Percentiles rank a stretch among this genome's conserved stretches.
These are phyloP conservation scores for Suillus fuscotomentosus DNA, from an alignment of 768 basidiomycete genomes.

Conservation along the genomic window DNA sequence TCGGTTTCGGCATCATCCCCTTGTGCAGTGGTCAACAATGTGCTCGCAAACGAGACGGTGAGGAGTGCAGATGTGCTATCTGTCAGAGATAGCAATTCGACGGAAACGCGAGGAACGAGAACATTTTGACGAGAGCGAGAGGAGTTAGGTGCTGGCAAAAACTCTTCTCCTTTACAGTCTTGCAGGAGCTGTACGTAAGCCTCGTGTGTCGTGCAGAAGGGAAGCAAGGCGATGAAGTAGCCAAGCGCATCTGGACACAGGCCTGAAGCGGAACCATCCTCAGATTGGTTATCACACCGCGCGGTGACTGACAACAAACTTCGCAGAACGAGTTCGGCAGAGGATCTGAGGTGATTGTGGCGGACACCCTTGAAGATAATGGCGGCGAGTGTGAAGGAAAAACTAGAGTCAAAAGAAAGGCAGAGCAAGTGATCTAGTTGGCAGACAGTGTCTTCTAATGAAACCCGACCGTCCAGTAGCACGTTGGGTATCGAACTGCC, in stretches of 20 bases:
- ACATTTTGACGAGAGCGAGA: conserved; percentile 43
- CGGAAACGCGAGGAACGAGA: conserved; percentile 51
- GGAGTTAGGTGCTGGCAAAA: conserved; percentile 35
- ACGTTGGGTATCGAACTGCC: conserved; percentile 50
- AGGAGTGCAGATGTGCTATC: conserved; percentile 70
- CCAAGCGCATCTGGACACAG: conserved; percentile 63
- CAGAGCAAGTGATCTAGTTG: conserved; percentile 74
- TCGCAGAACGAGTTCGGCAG: conserved; percentile 60
- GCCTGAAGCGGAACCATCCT: conserved; percentile 42
- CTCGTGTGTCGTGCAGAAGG: conserved; percentile 57
- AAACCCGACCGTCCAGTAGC: conserved; percentile 61
- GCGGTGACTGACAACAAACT: conserved; percentile 64
- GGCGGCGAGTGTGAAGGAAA: conserved; percentile 80
- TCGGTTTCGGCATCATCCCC: conserved; percentile 81
- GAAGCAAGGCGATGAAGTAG: conserved; percentile 78
- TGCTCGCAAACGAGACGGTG: conserved; percentile 69
- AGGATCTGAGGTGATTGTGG: conserved; percentile 58
- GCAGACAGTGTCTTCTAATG: conserved; percentile 63
- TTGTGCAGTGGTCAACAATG: conserved; percentile 73
- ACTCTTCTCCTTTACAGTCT: conserved; percentile 57
- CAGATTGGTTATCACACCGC: conserved; percentile 33
- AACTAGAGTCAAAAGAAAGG: conserved; percentile 73
- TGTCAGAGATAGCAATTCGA: conserved; percentile 56
- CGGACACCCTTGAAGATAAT: conserved; percentile 88
- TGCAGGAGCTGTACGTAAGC: conserved; percentile 60